Conservation (phyloP, 495 filamentous ascomycete species). For the Trichoderma orchidacearum region DNA sequence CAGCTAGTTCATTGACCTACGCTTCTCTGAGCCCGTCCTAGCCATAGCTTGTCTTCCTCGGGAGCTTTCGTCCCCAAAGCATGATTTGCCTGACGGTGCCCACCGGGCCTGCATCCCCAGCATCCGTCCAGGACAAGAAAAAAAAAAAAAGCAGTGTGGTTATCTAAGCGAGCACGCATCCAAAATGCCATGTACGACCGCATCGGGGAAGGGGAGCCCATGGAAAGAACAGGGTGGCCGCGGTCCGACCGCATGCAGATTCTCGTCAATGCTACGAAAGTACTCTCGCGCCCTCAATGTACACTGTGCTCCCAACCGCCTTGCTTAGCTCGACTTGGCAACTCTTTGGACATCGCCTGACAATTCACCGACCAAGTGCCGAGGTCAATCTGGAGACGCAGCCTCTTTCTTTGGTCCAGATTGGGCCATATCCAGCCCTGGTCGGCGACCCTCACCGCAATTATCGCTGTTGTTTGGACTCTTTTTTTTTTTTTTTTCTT, state of each 20-base stretch:
- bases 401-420: background rate
- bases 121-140: background rate
- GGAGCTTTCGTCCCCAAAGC: background rate
- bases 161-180: background rate
- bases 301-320: background rate
- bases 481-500: background rate
- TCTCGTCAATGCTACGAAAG: background rate
- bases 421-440: background rate
- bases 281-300: background rate
- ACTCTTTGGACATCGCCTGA: background rate
- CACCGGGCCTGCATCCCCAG: background rate
- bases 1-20: conserved; percentile 1
- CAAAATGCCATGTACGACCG: background rate
- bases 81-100: background rate
- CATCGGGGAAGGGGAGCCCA: background rate
- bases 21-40: background rate
- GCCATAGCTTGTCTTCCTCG: too few relatives aligned
- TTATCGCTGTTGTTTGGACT: too few relatives aligned
- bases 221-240: background rate
- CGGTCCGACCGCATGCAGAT: background rate
- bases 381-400: background rate
- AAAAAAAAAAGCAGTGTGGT: background rate
- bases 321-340: background rate
- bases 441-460: background rate
- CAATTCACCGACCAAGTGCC: background rate